Conservation (phyloP, 176 grass and related monocot genomes). For the Pontederia crassipes region DNA sequence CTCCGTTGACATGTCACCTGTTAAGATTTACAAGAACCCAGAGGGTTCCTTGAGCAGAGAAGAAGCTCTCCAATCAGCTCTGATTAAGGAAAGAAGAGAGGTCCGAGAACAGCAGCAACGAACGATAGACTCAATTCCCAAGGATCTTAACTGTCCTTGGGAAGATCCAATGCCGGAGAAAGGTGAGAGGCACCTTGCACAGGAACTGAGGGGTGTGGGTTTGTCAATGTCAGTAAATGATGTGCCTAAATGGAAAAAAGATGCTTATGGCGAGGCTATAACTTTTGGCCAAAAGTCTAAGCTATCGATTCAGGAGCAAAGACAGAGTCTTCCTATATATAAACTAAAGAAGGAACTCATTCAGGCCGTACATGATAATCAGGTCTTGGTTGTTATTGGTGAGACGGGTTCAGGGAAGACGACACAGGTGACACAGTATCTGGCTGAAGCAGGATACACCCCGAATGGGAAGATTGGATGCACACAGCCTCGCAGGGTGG, state of each 20-base stretch:
- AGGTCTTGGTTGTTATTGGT: conserved; percentile 88
- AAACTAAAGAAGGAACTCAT: conserved; percentile 94
- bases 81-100: conserved; percentile 90
- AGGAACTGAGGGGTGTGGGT: conserved; percentile 75
- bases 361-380: conserved; percentile 93
- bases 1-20: conserved; percentile 83
- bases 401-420: conserved; percentile 97
- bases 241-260: conserved; percentile 97
- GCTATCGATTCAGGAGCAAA: conserved; percentile 82
- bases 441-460: conserved; percentile 86
- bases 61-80: conserved; percentile 69
- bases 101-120: conserved; percentile 88
- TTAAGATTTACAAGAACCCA: conserved; percentile 95
- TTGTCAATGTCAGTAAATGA: conserved; percentile 56
- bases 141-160: conserved; percentile 97
- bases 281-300: conserved; percentile 83
- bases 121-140: conserved; percentile 89
- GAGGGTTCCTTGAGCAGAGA: conserved; percentile 87
- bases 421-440: conserved; percentile 86
- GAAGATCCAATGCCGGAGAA: conserved; percentile 92
- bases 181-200: conserved; percentile 70
- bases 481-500: conserved; percentile 88
- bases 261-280: conserved; percentile 86
- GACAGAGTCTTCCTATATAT: conserved; percentile 85
- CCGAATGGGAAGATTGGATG: conserved; percentile 89